Percentiles rank a stretch among this genome's conserved stretches.
phyloP scores from a whole-genome alignment of 768 basidiomycete species.

The Pleurotus giganteus region DNA sequence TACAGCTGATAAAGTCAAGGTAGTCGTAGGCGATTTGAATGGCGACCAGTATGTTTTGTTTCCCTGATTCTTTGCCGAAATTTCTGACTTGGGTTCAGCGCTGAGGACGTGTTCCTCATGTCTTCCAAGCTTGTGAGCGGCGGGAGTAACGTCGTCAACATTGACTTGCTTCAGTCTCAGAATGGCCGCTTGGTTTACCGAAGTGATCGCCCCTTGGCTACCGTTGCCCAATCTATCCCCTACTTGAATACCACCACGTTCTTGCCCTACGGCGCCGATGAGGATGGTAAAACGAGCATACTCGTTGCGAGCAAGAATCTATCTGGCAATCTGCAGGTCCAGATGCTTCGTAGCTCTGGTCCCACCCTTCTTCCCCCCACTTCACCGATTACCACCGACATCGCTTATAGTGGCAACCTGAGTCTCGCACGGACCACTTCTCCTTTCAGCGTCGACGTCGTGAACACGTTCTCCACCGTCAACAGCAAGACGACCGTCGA shows the following conservation, averaged over 20 bases:
- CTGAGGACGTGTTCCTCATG: slow-evolving; percentile 3
- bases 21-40: not conserved
- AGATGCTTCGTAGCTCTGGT: slow-evolving; percentile 8
- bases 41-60: slow-evolving; percentile 1
- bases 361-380: not conserved
- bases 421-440: not conserved
- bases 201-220: not conserved
- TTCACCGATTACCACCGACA: not conserved
- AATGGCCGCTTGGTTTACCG: not conserved
- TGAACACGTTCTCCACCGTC: not conserved
- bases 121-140: not conserved
- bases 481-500: not conserved
- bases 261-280: slow-evolving; percentile 1
- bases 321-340: not conserved
- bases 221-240: not conserved
- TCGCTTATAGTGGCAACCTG: slow-evolving; percentile 2
- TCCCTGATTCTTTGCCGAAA: not conserved
- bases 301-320: not conserved
- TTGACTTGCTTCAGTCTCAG: slow-evolving; percentile 3
- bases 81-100: not conserved
- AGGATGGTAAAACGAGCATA: slow-evolving; percentile 4
- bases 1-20: not conserved
- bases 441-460: not conserved
- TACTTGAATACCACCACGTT: not conserved
- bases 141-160: not conserved